Evolutionary conservation across 441 rosid genomes (phyloP).

Genomic region (Adansonia grandidieri): DNA sequence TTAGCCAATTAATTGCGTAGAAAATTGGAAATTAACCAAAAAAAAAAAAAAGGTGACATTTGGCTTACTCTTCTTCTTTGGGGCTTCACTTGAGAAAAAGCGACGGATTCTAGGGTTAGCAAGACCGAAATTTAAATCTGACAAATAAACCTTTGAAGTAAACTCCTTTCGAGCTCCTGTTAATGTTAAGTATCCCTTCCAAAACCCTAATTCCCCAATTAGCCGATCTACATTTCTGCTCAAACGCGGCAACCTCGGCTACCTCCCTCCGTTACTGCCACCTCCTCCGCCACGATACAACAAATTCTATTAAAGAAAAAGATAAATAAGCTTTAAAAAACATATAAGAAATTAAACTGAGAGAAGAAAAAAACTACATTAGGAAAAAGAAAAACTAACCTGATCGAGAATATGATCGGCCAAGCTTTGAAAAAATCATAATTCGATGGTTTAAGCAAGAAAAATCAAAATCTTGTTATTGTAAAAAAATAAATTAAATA

Average conservation of each 20-base stretch:
- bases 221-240: slow-evolving; percentile 34
- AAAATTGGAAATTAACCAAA: background rate
- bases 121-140: slow-evolving; percentile 47
- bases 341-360: background rate
- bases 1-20: background rate
- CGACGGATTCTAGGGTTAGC: slow-evolving; percentile 47
- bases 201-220: slow-evolving; percentile 53
- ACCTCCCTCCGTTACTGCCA: slow-evolving; percentile 37
- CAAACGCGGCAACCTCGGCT: slow-evolving; percentile 33
- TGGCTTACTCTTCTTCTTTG: slow-evolving; percentile 67
- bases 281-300: slow-evolving; percentile 36
- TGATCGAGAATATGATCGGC: slow-evolving; percentile 58
- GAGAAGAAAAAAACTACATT: background rate
- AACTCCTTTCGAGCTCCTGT: slow-evolving; percentile 42
- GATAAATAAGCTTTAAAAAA: background rate
- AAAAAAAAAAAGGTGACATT: background rate
- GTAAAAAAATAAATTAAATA: background rate
- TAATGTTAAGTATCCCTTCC: slow-evolving; percentile 62
- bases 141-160: slow-evolving; percentile 28
- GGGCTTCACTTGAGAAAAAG: slow-evolving; percentile 58
- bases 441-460: slow-evolving; percentile 17
- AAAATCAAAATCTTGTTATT: slow-evolving; percentile 3
- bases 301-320: slow-evolving; percentile 36
- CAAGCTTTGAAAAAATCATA: slow-evolving; percentile 71
- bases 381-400: slow-evolving; percentile 39